Base-by-base conservation (phyloP, 371 early-diverging fungal species). In the Mucor indicus region DNA sequence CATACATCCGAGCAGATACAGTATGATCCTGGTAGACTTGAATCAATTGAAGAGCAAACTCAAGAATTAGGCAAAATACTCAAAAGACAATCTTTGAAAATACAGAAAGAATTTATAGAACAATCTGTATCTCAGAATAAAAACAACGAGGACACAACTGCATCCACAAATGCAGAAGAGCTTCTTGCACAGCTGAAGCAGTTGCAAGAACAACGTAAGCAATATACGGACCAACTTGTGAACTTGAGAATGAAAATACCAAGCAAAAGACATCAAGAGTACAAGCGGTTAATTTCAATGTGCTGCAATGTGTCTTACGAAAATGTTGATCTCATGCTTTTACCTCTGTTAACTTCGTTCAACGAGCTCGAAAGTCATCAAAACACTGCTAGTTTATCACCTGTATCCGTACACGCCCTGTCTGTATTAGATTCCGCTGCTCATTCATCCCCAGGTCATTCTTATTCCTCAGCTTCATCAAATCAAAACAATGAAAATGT, bases 301-400 rank as follows among this genome's bases (percentile, higher is more conserved):
- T 75, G 72, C 16, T 75, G 76, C 38, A 69, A 66, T 29, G 72
- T 75, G 4, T 56, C 64, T 3, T 71, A 72, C 44, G 72, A 75
- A 39, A 67, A 67, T 50, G 76, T 75, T 3, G 76, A 75, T 49
- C 29, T 60, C 40, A 64, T 75, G 67, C 35, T 75, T 15, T 50
- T 67, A 11, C 72, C 75, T 10, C 48, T 76, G 16, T 35, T 72
- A 29, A 66, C 64, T 25, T 65, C 69, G 3, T 71, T 75, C 52
- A 64, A 66, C 40, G 65, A 69, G 21, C 43, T 60, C 10, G 48
- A 29, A 7, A 5, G 29, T 29, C 29, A 5, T 29, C 29, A 7
- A 29, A 29, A n/a, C n/a, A n/a, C n/a, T n/a, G n/a, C n/a, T n/a
- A n/a, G n/a, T n/a, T n/a, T n/a, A n/a, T n/a, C n/a, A n/a, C n/a